A percentile compares a stretch with the other conserved stretches of the same genome.
phyloP scores from a whole-genome alignment of 495 filamentous ascomycete genomes.

The Lophiotrema nucula region DNA sequence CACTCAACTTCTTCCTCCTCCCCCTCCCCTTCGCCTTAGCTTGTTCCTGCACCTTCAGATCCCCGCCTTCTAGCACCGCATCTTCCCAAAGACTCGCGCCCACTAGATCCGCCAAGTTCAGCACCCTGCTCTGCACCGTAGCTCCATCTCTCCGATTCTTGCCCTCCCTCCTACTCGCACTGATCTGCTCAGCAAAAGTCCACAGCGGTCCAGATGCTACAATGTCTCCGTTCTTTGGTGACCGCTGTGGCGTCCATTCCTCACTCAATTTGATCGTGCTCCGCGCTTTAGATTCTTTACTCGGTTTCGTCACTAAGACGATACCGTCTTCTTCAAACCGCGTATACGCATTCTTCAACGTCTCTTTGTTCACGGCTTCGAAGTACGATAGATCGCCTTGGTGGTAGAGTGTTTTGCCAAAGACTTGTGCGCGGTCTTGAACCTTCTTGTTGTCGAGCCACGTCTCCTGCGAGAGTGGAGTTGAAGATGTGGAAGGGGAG shows the following conservation, averaged over 20 bases:
- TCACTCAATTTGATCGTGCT: constrained; percentile 62
- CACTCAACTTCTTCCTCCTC: constrained; percentile 20
- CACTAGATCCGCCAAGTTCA: constrained; percentile 66
- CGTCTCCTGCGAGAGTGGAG: constrained; percentile 49
- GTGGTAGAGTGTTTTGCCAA: constrained; percentile 96
- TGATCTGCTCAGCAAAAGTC: constrained; percentile 87
- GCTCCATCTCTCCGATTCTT: constrained; percentile 92
- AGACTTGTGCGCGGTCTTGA: constrained; percentile 78
- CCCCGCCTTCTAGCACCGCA: constrained; percentile 4
- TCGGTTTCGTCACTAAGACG: constrained; percentile 66
- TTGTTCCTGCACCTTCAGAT: background rate
- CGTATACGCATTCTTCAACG: constrained; percentile 85
- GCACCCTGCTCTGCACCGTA: constrained; percentile 80
- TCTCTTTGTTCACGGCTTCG: constrained; percentile 97
- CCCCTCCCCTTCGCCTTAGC: constrained; percentile 15
- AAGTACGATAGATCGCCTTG: constrained; percentile 96
- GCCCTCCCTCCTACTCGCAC: constrained; percentile 77
- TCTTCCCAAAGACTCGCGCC: constrained; percentile 48
- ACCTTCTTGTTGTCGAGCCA: constrained; percentile 78
- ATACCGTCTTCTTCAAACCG: constrained; percentile 91
- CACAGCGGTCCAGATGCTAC: constrained; percentile 72
- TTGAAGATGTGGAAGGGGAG: too few species aligned
- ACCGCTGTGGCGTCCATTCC: constrained; percentile 75
- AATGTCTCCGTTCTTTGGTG: constrained; percentile 59
- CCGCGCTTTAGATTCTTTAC: constrained; percentile 57